Evolutionary conservation across 179 eudicot genomes (phyloP).

Genomic region (Camellia oleifera): DNA sequence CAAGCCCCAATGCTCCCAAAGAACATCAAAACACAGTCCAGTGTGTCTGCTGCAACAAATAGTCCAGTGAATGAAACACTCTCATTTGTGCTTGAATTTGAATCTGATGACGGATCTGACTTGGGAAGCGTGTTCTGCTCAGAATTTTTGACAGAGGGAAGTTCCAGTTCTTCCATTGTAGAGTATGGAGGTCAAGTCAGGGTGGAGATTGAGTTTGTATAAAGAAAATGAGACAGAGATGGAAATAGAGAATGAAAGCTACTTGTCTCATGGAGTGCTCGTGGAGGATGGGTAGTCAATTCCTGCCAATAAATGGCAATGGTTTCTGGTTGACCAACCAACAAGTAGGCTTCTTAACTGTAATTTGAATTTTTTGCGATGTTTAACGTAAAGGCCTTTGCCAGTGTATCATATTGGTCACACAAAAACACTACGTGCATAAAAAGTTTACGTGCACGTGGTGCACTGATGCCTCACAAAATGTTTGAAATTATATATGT

Average conservation of each 20-base stretch:
- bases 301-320: slow-evolving; percentile 24
- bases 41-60: slow-evolving; percentile 47
- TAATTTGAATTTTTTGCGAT: not conserved
- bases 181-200: not conserved
- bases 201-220: not conserved
- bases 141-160: slow-evolving; percentile 5
- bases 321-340: slow-evolving; percentile 25
- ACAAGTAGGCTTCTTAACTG: slow-evolving; percentile 2
- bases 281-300: slow-evolving; percentile 7
- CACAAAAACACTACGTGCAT: not conserved
- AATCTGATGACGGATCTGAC: slow-evolving; percentile 4
- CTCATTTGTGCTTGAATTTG: slow-evolving; percentile 11
- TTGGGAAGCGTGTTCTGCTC: slow-evolving; percentile 9
- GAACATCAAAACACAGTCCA: slow-evolving; percentile 51
- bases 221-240: not conserved
- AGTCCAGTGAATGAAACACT: slow-evolving; percentile 32
- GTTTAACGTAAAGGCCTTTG: not conserved
- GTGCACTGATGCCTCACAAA: too few relatives aligned
- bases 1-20: slow-evolving; percentile 56
- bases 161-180: slow-evolving; percentile 29
- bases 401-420: not conserved
- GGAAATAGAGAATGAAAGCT: not conserved
- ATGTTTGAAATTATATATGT: too few relatives aligned
- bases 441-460: too few relatives aligned
- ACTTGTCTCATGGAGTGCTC: slow-evolving; percentile 1